These are phyloP conservation scores for Papiliotrema flavescens DNA, from an alignment of 1,284 basidiomycete species.

Conservation along the genomic window DNA sequence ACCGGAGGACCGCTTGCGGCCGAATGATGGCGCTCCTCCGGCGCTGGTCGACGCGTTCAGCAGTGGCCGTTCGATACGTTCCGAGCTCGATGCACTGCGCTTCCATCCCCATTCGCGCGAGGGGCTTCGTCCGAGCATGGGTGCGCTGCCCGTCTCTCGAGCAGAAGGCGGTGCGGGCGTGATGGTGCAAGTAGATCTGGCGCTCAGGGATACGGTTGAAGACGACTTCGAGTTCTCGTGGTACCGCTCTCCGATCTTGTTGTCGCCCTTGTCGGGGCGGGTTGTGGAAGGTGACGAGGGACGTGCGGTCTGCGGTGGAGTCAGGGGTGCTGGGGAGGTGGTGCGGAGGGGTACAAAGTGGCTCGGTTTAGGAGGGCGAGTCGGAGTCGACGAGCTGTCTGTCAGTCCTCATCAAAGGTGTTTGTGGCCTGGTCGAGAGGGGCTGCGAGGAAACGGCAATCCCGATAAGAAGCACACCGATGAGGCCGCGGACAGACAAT, in stretches of 20 bases:
- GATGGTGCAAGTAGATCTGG: neutral
- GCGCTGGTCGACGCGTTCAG: neutral
- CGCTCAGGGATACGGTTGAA: neutral
- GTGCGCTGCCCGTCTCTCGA: too few species aligned
- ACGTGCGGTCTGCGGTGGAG: neutral
- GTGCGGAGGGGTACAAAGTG: neutral
- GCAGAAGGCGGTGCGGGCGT: neutral
- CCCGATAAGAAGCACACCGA: too few species aligned
- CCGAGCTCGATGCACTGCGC: too few species aligned
- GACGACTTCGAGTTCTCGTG: neutral
- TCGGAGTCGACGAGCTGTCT: neutral
- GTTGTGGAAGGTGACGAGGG: neutral
- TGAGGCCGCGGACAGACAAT: too few species aligned
- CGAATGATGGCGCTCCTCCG: neutral
- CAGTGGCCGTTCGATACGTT: too few species aligned
- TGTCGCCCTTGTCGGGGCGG: neutral
- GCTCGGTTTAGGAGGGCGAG: neutral
- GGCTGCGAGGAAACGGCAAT: too few species aligned
- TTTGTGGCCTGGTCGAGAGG: too few species aligned
- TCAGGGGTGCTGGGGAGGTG: neutral
- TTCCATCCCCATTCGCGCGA: neutral
- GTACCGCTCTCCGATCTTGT: neutral
- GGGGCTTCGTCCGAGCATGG: neutral
- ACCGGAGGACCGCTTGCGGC: conserved; percentile 19
- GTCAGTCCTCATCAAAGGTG: neutral